These are phyloP conservation scores for Pseudozyma sp. DNA, from an alignment of 1,284 basidiomycete genomes.

Conservation along the genomic window DNA sequence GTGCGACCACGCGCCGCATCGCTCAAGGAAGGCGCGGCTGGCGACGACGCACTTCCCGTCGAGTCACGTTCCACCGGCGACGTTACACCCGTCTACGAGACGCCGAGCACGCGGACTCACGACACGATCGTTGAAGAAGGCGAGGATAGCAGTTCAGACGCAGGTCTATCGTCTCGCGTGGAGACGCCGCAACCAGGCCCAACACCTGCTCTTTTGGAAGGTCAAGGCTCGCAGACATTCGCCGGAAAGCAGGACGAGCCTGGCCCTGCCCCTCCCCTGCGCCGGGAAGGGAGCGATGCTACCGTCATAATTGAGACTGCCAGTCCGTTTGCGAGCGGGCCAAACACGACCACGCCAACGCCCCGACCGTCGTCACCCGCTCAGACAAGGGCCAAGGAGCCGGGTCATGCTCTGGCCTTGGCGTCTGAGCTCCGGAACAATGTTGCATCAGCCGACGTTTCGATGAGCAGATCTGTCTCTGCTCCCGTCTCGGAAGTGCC, in stretches of 20 bases:
- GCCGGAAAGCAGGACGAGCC: not conserved
- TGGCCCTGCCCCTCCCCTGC: not conserved
- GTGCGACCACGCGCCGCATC: not conserved
- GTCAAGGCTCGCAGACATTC: not conserved
- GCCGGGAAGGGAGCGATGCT: conserved; percentile 34
- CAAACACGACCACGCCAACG: conserved; percentile 44
- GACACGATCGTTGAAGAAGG: conserved; percentile 46
- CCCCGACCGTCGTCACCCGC: conserved; percentile 40
- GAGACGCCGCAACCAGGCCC: conserved; percentile 17
- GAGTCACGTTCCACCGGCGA: conserved; percentile 21
- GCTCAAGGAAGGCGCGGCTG: not conserved
- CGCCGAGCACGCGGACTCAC: conserved; percentile 19
- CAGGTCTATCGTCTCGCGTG: conserved; percentile 16
- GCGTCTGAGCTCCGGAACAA: conserved; percentile 1
- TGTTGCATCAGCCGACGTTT: conserved; percentile 15
- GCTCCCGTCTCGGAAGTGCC: conserved; percentile 43
- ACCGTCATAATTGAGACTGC: conserved; percentile 34
- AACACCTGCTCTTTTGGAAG: not conserved
- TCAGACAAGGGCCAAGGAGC: conserved; percentile 14
- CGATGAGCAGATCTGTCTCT: conserved; percentile 28
- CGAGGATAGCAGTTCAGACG: conserved; percentile 47
- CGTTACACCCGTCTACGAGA: conserved; percentile 32
- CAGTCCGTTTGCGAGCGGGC: conserved; percentile 25
- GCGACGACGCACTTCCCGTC: conserved; percentile 2
- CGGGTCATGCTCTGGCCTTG: not conserved